Base-by-base conservation (phyloP, 768 basidiomycete genomes). In the Tulasnella calospora region DNA sequence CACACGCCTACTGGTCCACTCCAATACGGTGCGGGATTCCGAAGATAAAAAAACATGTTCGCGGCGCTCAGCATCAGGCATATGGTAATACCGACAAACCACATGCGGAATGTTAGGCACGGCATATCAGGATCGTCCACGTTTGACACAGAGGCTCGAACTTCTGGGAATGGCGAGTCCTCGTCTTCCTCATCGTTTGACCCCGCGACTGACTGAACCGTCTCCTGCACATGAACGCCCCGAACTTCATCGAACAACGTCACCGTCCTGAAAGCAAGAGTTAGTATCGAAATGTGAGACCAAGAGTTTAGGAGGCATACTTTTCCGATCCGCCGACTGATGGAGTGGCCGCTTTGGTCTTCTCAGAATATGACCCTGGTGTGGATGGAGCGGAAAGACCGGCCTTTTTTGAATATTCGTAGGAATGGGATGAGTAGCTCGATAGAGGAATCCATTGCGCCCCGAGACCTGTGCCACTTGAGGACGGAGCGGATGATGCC, bases 81-180 rank as follows among this genome's bases (percentile, higher is more conserved):
- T 79, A 88, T 84, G 15, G 83, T 30, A n/a, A 87, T 85, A 2
- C 98, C 98, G 41, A 98, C 88, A 79, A 92, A 81, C 95, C 95
- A 97, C 89, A 95, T 94, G n/a, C 98, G 90, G 47, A 97, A 82
- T 0, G 98, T 99, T 84, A 97, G 87, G 36, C 91, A 91, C 0
- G 98, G 97, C 96, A 99, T 98, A 80, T 98, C 96, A n/a, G 94
- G 93, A 84, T 99, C 98, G 83, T 99, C 98, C 80, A 96, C 92
- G 82, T 99, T 99, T 46, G 96, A 98, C n/a, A 99, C 98, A 12
- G 94, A 94, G 0, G 95, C 95, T 38, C 97, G 89, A 10, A 99
- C 98, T 87, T 99, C 98, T 0, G 96, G 93, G 86, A 93, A 99
- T 0, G 97, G 98, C 80, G 93, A 95, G 84, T 99, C 97, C 86